Conservation (phyloP, 768 basidiomycete genomes). For the Kwoniella europaea region DNA sequence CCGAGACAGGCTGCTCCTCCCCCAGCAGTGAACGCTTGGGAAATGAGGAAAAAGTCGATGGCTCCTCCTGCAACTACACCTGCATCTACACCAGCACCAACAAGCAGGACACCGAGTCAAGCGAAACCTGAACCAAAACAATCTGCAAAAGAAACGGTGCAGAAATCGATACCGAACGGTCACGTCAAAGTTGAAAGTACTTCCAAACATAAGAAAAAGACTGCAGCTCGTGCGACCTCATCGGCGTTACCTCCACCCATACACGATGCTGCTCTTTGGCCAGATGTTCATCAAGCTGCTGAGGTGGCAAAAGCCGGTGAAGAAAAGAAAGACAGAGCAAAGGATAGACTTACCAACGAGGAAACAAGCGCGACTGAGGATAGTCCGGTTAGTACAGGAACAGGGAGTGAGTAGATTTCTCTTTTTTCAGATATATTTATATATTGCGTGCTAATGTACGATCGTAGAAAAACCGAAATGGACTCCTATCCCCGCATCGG, state of each 20-base stretch:
- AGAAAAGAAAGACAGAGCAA: constrained; percentile 37
- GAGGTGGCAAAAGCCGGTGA: constrained; percentile 34
- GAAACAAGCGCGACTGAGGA: constrained; percentile 29
- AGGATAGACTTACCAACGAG: constrained; percentile 38
- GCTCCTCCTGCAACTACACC: neutral
- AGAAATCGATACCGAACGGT: constrained; percentile 12
- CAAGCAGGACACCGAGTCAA: neutral
- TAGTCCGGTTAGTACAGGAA: constrained; percentile 11
- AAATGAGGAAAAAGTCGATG: constrained; percentile 36
- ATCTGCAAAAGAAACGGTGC: neutral
- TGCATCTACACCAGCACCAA: neutral
- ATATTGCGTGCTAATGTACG: neutral
- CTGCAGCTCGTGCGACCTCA: constrained; percentile 7
- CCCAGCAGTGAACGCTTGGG: constrained; percentile 52
- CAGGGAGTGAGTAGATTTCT: constrained; percentile 32
- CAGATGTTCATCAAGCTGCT: constrained; percentile 48
- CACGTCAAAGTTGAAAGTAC: constrained; percentile 3
- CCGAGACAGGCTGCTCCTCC: constrained; percentile 25
- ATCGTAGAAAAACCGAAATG: constrained; percentile 66
- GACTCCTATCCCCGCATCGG: constrained; percentile 66
- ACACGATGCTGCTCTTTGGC: constrained; percentile 43
- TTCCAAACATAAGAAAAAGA: constrained; percentile 30
- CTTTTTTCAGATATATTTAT: neutral
- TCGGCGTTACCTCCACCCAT: constrained; percentile 27
- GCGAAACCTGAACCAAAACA: neutral